Conservation (phyloP, 805 yeast genomes). For the Phaffomyces thermotolerans region DNA sequence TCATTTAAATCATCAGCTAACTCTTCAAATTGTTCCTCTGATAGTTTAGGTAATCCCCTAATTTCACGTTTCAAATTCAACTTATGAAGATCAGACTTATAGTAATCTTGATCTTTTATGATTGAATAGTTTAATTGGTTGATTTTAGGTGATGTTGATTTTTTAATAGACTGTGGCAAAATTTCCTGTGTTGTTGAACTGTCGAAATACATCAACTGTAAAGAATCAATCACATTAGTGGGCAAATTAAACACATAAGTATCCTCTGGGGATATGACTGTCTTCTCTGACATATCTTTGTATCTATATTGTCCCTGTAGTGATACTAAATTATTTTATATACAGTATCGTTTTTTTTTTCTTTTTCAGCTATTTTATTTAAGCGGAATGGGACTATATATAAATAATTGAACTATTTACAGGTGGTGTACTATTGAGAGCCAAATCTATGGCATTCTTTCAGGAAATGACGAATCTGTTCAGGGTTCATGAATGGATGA, state of each 20-base stretch:
- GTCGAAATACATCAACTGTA: constrained; percentile 51
- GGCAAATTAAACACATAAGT: constrained; percentile 45
- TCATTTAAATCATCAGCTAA: constrained; percentile 44
- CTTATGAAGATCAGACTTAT: constrained; percentile 51
- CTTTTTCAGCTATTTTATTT: background rate
- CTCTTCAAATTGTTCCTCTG: constrained; percentile 53
- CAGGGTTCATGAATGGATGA: constrained; percentile 96
- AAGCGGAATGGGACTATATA: background rate
- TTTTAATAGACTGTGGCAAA: background rate
- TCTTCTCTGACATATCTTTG: background rate
- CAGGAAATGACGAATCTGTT: constrained; percentile 74
- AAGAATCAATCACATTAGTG: constrained; percentile 32
- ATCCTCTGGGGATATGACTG: constrained; percentile 22
- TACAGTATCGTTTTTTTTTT: too few species aligned
- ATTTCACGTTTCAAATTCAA: constrained; percentile 51
- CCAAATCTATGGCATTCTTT: constrained; percentile 84
- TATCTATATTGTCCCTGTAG: background rate
- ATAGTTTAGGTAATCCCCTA: constrained; percentile 37
- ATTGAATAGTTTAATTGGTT: constrained; percentile 2
- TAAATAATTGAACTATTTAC: background rate
- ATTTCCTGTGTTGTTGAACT: constrained; percentile 35
- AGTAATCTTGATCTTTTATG: constrained; percentile 34
- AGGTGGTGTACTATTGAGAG: constrained; percentile 24
- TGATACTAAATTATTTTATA: background rate
- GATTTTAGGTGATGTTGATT: background rate